Evolutionary conservation across 2,329 filamentous ascomycete species (phyloP).

Genomic region (Trichoderma simmonsii): DNA sequence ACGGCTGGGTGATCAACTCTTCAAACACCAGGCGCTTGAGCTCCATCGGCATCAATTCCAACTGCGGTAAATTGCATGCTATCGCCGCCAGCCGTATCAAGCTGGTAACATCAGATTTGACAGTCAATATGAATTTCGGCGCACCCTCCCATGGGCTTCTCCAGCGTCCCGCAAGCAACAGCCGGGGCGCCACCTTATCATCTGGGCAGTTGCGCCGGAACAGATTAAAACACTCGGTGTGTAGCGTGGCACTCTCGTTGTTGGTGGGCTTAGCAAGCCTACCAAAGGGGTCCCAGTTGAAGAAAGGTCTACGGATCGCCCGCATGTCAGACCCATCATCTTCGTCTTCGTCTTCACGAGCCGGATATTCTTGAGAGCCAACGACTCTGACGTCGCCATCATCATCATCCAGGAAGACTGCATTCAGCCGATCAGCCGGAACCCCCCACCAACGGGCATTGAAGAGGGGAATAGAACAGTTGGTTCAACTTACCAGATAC

Average conservation of each 20-base stretch:
- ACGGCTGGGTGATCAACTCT: background rate
- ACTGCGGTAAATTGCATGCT: background rate
- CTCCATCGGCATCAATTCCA: background rate
- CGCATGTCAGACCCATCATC: background rate
- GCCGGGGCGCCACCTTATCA: background rate
- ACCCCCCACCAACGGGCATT: background rate
- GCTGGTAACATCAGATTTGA: background rate
- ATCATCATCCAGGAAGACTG: background rate
- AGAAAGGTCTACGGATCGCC: background rate
- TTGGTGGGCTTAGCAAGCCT: background rate
- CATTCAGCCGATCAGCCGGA: background rate
- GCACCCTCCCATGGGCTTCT: background rate
- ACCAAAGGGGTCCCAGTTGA: background rate
- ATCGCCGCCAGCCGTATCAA: background rate
- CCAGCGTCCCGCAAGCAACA: background rate
- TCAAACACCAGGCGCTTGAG: background rate
- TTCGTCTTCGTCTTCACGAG: background rate
- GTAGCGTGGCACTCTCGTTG: background rate
- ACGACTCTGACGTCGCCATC: background rate
- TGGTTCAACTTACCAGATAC: background rate
- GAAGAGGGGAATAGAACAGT: background rate
- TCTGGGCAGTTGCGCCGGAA: background rate
- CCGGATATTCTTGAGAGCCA: background rate
- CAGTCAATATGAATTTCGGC: background rate
- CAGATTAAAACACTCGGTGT: background rate